Evolutionary conservation across 2,329 filamentous ascomycete species (phyloP).

Genomic region (Alternaria ethzedia): DNA sequence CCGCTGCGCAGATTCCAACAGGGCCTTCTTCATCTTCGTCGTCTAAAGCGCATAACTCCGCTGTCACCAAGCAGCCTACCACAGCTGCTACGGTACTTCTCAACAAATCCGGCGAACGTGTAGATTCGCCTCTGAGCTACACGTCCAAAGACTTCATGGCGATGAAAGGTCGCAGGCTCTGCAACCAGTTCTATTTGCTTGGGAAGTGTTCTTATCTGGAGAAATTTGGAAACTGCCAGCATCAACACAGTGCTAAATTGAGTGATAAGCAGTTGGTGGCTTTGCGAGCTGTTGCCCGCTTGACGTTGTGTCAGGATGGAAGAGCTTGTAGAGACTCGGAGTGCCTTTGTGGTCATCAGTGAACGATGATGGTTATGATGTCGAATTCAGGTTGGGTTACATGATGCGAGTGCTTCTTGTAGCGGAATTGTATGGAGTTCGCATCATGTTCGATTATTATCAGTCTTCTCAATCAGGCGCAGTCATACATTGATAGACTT

Average conservation of each 20-base stretch:
- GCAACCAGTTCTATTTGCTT: neutral
- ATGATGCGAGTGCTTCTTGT: no score
- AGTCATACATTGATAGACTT: no score
- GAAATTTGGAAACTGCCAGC: neutral
- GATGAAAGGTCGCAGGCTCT: neutral
- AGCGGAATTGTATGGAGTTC: no score
- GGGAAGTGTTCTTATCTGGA: neutral
- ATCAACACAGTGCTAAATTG: neutral
- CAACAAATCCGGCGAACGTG: neutral
- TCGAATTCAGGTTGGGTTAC: no score
- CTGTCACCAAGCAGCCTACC: neutral
- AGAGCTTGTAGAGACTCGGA: neutral
- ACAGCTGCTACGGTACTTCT: neutral
- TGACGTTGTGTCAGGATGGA: neutral
- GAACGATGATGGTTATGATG: no score
- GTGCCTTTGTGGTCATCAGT: neutral
- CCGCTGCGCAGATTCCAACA: neutral
- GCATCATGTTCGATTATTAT: no score
- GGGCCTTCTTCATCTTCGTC: neutral
- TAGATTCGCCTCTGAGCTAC: neutral
- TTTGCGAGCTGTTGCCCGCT: neutral
- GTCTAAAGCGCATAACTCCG: neutral
- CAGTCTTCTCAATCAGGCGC: no score
- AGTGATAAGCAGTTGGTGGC: neutral
- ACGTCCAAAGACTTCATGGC: neutral